Evolutionary conservation across 257 asterid genomes (phyloP), one percentile per base, ranked within the genome.

Genomic region (Scutellaria galericulata): DNA sequence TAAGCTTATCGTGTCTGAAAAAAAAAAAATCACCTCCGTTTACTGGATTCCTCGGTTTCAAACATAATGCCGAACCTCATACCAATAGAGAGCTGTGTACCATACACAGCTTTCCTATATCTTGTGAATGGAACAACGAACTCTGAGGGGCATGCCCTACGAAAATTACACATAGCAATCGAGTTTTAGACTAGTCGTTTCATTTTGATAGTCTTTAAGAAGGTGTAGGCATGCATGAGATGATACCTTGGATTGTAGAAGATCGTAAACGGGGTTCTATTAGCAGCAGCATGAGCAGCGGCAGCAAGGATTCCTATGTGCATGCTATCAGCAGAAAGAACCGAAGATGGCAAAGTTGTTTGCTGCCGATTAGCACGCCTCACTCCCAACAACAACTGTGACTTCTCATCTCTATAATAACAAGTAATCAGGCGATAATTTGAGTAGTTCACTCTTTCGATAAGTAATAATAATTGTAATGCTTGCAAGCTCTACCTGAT

Each of bases 31-130:
- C 68, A 82, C 98, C 98, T 93, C 72, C 97, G 85, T 83, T 91
- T 91, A 63, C 86, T 85, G 31, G 98, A 94, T 83, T 94, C 98
- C 74, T 94, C 98, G 7, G 98, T 94, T 82, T 94, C 98, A 72
- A 94, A 94, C 98, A 89, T 94, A 88, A 94, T 91, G 7, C 98
- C 97, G 13, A 94, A 94, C 79, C 98, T 84, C 98, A 91, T 91
- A 40, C 97, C 95, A 57, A 84, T 76, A 1, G 98, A 84, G 64
- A 94, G 89, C 44, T 89, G 98, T 13, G 98, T 80, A 18, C 90
- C 87, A 56, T 80, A 84, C 10, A 89, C 81, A 12, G 97, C 80
- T 76, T 94, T 94, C 51, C 96, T 84, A 68, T 73, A 94, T 66
- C 83, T 89, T 24, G 88, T 84, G 66, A 91, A 68, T 12, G 98